Percentiles rank a stretch among this genome's conserved stretches.
Evolutionary conservation across 371 early-diverging fungal species (phyloP).

Genomic region (Mucor racemosus): DNA sequence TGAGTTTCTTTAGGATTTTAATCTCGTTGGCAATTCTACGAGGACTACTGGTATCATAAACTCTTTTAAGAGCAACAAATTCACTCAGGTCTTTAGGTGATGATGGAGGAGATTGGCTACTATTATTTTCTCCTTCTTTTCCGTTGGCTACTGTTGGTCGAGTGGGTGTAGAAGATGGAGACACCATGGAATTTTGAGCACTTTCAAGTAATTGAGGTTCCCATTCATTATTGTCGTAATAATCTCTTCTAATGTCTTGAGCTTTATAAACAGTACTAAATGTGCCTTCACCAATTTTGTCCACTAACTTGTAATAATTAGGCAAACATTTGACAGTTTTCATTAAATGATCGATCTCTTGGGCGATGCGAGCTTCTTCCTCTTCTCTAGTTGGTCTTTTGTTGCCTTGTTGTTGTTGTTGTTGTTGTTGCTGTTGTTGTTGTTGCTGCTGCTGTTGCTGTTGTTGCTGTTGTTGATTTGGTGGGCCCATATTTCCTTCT

Average conservation of each 20-base stretch:
- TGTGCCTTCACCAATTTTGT: conserved; percentile 23
- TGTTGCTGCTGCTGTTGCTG: too few species aligned
- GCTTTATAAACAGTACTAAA: conserved; percentile 98
- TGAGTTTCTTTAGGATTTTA: conserved; percentile 66
- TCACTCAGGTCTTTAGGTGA: conserved; percentile 29
- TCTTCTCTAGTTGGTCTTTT: conserved; percentile 10
- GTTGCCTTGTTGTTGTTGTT: neutral
- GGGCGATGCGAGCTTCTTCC: conserved; percentile 18
- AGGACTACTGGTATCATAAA: conserved; percentile 90
- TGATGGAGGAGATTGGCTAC: neutral
- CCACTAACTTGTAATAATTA: conserved; percentile 67
- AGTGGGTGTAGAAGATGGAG: neutral
- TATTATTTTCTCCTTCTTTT: conserved; percentile 7
- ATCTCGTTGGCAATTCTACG: conserved; percentile 91
- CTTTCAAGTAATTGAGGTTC: conserved; percentile 2
- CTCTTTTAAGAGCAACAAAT: conserved; percentile 90
- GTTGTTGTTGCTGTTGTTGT: too few species aligned
- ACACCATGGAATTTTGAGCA: neutral
- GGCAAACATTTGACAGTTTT: conserved; percentile 57
- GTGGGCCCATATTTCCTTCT: neutral
- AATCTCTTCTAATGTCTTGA: conserved; percentile 70
- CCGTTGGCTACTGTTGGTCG: conserved; percentile 10
- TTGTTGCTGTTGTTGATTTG: neutral
- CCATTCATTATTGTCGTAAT: conserved; percentile 66
- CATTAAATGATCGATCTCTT: conserved; percentile 52